phyloP scores from a whole-genome alignment of 2,329 filamentous ascomycete genomes.

The Arthrinium phaeospermum region DNA sequence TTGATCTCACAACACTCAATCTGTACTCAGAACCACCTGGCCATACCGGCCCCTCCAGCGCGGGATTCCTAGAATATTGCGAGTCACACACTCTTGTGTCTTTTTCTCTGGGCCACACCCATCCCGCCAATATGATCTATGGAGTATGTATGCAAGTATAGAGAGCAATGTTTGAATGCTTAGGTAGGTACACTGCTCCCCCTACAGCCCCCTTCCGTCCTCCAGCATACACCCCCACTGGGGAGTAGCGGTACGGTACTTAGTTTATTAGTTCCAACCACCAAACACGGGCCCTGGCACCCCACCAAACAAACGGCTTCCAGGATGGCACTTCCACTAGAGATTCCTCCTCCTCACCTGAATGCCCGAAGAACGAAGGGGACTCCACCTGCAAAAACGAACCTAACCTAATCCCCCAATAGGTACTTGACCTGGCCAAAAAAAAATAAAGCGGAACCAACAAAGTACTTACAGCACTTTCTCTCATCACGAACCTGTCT shows the following conservation, averaged over 20 bases:
- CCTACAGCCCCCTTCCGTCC: neutral
- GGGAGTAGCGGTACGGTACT: conserved; percentile 2
- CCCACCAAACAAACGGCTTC: conserved; percentile 26
- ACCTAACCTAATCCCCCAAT: conserved; percentile 11
- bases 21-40: neutral
- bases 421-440: neutral
- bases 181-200: neutral
- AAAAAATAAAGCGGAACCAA: conserved; percentile 1
- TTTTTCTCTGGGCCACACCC: neutral
- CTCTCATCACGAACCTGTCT: conserved; percentile 1
- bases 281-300: conserved; percentile 19
- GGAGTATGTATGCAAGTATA: neutral
- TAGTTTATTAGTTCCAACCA: conserved; percentile 8
- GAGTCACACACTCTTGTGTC: conserved; percentile 4
- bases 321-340: conserved; percentile 29
- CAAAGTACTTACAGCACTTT: neutral
- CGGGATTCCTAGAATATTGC: neutral
- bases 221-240: neutral
- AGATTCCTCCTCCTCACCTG: conserved; percentile 28
- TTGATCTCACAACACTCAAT: conserved; percentile 14
- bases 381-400: conserved; percentile 4
- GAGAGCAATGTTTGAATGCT: neutral
- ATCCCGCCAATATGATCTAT: neutral
- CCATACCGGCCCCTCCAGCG: neutral
- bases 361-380: conserved; percentile 37